phyloP scores from a whole-genome alignment of 768 basidiomycete species.

The Tulasnella sp. region DNA sequence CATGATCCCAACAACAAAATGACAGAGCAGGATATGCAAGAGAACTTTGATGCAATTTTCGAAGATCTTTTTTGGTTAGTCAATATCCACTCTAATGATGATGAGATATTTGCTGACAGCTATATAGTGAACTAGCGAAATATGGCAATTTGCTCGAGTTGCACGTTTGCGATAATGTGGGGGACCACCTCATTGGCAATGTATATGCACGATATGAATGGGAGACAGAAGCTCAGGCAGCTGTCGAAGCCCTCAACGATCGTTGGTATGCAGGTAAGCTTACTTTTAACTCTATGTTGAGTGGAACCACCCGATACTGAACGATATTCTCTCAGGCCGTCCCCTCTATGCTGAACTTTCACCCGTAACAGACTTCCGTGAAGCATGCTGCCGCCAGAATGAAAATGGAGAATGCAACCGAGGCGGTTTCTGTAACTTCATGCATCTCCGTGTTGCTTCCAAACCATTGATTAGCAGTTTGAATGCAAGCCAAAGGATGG shows the following conservation, averaged over 20 bases:
- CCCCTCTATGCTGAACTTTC: slow-evolving; percentile 95
- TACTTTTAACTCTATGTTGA: not conserved
- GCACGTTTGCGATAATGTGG: slow-evolving; percentile 98
- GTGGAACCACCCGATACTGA: not conserved
- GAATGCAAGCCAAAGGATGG: slow-evolving; percentile 69
- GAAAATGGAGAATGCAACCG: slow-evolving; percentile 98
- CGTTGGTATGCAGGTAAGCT: slow-evolving; percentile 92
- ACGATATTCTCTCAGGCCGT: slow-evolving; percentile 42
- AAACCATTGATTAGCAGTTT: slow-evolving; percentile 69
- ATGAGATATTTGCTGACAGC: not conserved
- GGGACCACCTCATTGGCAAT: slow-evolving; percentile 96
- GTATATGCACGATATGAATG: slow-evolving; percentile 97
- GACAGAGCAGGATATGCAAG: slow-evolving; percentile 75
- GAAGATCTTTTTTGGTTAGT: slow-evolving; percentile 76
- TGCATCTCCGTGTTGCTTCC: slow-evolving; percentile 86
- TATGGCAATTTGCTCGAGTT: slow-evolving; percentile 92
- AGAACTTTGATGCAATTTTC: slow-evolving; percentile 87
- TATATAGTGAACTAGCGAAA: slow-evolving; percentile 60
- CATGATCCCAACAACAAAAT: slow-evolving; percentile 85
- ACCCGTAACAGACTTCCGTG: slow-evolving; percentile 96
- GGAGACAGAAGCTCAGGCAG: slow-evolving; percentile 93
- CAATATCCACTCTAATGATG: not conserved
- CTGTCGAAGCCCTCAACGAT: slow-evolving; percentile 86
- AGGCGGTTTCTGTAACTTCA: slow-evolving; percentile 98
- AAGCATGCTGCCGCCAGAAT: slow-evolving; percentile 97